Evolutionary conservation across 257 asterid genomes (phyloP).

Genomic region (Solanum tacnaense): DNA sequence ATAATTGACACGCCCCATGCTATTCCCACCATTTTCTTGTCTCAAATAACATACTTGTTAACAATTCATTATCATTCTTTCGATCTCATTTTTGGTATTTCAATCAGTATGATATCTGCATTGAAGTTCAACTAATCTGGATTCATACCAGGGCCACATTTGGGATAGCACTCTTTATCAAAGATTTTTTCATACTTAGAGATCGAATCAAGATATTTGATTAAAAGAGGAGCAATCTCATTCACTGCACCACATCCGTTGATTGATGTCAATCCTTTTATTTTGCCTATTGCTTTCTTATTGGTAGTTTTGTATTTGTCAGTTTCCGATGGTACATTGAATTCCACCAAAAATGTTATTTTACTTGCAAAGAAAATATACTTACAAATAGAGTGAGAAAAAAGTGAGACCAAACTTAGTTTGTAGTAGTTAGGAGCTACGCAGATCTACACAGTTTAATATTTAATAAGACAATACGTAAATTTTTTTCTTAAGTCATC

Average conservation of each 20-base stretch:
- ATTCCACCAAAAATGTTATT: not conserved
- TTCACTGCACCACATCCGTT: too few relatives aligned
- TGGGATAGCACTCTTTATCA: not conserved
- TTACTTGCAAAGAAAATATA: not conserved
- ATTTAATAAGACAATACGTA: not conserved
- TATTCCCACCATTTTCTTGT: not conserved
- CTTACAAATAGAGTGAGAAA: not conserved
- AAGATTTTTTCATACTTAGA: too few relatives aligned
- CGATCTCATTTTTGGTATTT: too few relatives aligned
- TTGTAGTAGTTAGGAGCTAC: not conserved
- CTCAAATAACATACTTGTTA: not conserved
- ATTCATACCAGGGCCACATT: fast-evolving
- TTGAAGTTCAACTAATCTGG: too few relatives aligned
- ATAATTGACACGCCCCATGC: not conserved
- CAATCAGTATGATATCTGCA: not conserved
- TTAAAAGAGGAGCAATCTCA: not conserved
- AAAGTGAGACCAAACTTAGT: not conserved
- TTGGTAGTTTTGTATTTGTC: not conserved
- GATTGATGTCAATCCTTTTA: not conserved
- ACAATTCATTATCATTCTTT: not conserved
- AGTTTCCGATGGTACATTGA: not conserved
- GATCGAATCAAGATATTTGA: too few relatives aligned
- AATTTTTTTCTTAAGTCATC: not conserved
- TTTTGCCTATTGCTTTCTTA: not conserved
- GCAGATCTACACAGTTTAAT: not conserved